A percentile compares a stretch with the other conserved stretches of the same genome.
Conservation (phyloP, 345 rosid genomes). For the Dimocarpus longan region DNA sequence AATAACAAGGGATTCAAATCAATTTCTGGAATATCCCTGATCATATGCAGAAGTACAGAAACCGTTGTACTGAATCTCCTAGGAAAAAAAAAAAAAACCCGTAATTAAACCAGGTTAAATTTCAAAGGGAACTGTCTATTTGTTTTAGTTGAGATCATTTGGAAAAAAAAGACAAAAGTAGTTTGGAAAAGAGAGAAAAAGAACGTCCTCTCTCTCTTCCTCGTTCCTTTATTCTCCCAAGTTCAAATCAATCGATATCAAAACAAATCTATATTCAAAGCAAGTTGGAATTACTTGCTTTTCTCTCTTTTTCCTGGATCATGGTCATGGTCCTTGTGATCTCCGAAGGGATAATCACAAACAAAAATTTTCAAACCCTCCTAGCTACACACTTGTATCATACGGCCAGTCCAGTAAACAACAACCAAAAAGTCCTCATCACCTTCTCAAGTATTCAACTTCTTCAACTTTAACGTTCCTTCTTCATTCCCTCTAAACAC, state of each 20-base stretch:
- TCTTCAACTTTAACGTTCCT: not conserved
- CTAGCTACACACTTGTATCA: not conserved
- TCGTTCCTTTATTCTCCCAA: not conserved
- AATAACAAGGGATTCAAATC: too few relatives aligned
- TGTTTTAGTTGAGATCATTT: not conserved
- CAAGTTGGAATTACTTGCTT: not conserved
- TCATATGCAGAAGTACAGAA: not conserved
- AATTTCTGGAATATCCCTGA: not conserved
- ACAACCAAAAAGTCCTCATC: not conserved
- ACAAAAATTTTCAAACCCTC: not conserved
- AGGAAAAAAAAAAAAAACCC: not conserved
- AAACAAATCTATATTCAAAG: not conserved
- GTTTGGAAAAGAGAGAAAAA: conserved; percentile 9
- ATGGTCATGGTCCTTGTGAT: not conserved
- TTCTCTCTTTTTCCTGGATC: not conserved
- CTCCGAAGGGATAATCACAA: not conserved
- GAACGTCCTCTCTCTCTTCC: not conserved
- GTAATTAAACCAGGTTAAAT: not conserved
- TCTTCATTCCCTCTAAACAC: not conserved
- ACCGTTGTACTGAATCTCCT: not conserved
- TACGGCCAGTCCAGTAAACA: not conserved
- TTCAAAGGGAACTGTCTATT: not conserved
- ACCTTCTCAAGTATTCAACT: too few relatives aligned
- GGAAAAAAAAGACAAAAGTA: not conserved
- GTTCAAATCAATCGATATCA: conserved; percentile 3